Evolutionary conservation across 75 land plant genomes (phyloP).

Genomic region (Adiantum capillusveneris): DNA sequence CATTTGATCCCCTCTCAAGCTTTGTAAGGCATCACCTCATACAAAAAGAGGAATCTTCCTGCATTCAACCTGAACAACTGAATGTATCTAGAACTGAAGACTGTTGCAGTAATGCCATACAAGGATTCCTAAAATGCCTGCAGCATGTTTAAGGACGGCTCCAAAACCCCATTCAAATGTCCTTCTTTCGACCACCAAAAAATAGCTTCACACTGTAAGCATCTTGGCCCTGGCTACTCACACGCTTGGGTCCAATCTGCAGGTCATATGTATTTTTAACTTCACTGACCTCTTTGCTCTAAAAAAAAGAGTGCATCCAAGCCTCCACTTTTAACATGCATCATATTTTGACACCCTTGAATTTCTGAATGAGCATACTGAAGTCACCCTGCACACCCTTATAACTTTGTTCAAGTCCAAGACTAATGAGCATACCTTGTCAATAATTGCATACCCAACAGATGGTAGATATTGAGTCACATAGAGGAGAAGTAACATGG

Average conservation of each 20-base stretch:
- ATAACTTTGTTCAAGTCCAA: not conserved
- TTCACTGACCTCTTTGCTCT: too few relatives aligned
- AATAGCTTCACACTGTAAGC: constrained; percentile 14
- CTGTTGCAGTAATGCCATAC: too few relatives aligned
- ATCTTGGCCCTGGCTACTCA: not conserved
- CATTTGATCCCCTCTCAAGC: too few relatives aligned
- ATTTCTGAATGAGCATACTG: not conserved
- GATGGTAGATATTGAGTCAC: constrained; percentile 22
- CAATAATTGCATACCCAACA: constrained; percentile 16
- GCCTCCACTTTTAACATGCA: not conserved
- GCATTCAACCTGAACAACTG: too few relatives aligned
- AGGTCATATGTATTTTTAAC: not conserved
- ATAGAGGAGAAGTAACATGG: constrained; percentile 15
- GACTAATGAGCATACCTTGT: constrained; percentile 6
- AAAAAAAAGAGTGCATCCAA: too few relatives aligned
- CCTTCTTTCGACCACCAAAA: constrained; percentile 7
- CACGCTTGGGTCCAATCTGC: constrained; percentile 23
- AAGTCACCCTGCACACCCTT: not conserved
- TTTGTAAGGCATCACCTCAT: too few relatives aligned
- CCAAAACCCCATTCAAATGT: too few relatives aligned
- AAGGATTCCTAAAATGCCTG: too few relatives aligned
- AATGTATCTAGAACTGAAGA: too few relatives aligned
- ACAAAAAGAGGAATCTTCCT: too few relatives aligned
- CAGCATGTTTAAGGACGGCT: too few relatives aligned
- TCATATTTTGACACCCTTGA: not conserved